Evolutionary conservation across 2,329 filamentous ascomycete species (phyloP), one percentile per base, ranked within the genome.

Genomic region (Colletotrichum somersetense): DNA sequence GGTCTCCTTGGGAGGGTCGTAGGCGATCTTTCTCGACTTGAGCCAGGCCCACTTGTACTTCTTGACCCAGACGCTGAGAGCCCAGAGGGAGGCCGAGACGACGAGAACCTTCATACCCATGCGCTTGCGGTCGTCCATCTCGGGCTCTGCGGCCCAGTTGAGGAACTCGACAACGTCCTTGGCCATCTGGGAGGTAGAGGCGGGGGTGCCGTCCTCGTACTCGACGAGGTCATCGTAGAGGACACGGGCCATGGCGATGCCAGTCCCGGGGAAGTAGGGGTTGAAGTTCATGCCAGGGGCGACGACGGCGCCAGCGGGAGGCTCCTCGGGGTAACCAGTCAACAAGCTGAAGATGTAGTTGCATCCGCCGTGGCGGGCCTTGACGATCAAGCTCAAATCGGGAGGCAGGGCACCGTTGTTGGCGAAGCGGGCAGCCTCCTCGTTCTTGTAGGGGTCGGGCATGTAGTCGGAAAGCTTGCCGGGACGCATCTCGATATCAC

Each of bases 41-140:
- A 99, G 87, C 80, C 93, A 91, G 73, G 95, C 89, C 96, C 96
- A 99, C 91, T 98, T 99, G 92, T 99, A 99, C 87, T 95, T 92
- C 93, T 99, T 99, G 76, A 98, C 92, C 95, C 95, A 99, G 79
- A 99, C 91, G 83, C 93, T 97, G 79, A 98, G 80, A 69, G 94
- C 94, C 81, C 94, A 93, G 75, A 99, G 88, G 74, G 92, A 90
- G 74, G 92, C 89, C 67, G 91, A 91, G 77, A 97, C 90, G 76
- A 93, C 91, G 78, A 99, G 84, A 66, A 97, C 93, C 91, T 99
- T 98, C 90, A 97, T 91, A 80, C 96, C 96, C 96, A 98, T 99
- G 88, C 95, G 96, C 93, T 99, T 99, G 82, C 96, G 93, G 82
- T 98, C 92, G 81, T 99, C 96, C 95, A 98, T 97, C 89, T 99